Percentiles rank a stretch among this genome's conserved stretches.
phyloP scores from a whole-genome alignment of 2,329 filamentous ascomycete species.

The Pyrenophora tritici-repentis region DNA sequence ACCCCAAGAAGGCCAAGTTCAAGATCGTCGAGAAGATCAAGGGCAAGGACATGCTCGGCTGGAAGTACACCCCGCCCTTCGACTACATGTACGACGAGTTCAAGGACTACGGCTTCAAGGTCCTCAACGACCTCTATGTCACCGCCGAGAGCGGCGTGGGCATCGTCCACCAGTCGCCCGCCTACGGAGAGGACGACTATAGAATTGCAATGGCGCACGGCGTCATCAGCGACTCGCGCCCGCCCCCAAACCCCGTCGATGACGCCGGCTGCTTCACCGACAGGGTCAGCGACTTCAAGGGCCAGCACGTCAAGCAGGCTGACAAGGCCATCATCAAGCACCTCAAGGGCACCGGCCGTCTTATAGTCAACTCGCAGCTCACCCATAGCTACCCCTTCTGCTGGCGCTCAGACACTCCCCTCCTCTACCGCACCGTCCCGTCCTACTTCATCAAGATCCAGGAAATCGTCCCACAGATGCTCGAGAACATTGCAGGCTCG shows the following conservation, averaged over 20 bases:
- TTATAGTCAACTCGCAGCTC: conserved; percentile 85
- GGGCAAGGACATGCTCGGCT: conserved; percentile 83
- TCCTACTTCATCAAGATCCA: conserved; percentile 94
- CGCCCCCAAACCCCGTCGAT: conserved; percentile 88
- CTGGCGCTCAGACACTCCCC: conserved; percentile 89
- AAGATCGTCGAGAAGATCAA: conserved; percentile 78
- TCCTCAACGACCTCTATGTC: conserved; percentile 84
- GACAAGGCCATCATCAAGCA: conserved; percentile 93
- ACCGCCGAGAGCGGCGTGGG: conserved; percentile 89
- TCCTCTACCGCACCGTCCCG: conserved; percentile 92
- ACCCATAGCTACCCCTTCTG: conserved; percentile 94
- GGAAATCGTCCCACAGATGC: conserved; percentile 81
- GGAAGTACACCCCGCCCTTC: conserved; percentile 88
- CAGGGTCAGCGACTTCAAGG: conserved; percentile 78
- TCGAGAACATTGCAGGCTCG: conserved; percentile 85
- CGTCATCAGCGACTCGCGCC: conserved; percentile 74
- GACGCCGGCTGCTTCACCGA: conserved; percentile 78
- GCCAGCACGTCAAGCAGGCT: conserved; percentile 87
- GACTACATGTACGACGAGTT: conserved; percentile 89
- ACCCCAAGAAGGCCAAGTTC: conserved; percentile 93
- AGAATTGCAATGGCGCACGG: conserved; percentile 76
- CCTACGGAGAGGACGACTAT: conserved; percentile 97
- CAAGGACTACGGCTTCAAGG: conserved; percentile 80
- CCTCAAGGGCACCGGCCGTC: conserved; percentile 74
- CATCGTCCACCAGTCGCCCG: conserved; percentile 90